Evolutionary conservation across 768 basidiomycete species (phyloP).

Genomic region (Mycena floridula): DNA sequence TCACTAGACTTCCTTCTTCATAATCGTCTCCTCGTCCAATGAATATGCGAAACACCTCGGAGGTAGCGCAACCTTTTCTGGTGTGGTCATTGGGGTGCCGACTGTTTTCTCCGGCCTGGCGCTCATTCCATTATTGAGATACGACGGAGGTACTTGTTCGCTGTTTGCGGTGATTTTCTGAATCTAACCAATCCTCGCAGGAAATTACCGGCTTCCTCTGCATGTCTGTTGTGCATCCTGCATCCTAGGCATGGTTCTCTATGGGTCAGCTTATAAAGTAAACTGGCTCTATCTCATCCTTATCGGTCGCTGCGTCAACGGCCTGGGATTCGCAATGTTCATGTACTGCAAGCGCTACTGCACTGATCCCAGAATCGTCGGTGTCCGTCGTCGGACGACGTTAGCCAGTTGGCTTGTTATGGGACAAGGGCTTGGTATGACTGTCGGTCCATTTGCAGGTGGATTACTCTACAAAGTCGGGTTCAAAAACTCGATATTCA

Average conservation of each 20-base stretch:
- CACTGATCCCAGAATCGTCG: constrained; percentile 64
- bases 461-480: constrained; percentile 59
- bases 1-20: constrained; percentile 57
- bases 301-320: constrained; percentile 60
- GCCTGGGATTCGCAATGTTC: constrained; percentile 54
- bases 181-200: constrained; percentile 31
- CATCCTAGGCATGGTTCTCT: constrained; percentile 52
- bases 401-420: constrained; percentile 59
- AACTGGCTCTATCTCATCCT: constrained; percentile 65
- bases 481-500: constrained; percentile 50
- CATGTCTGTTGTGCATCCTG: constrained; percentile 47
- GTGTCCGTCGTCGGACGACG: constrained; percentile 54
- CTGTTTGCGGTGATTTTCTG: not conserved
- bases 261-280: constrained; percentile 53
- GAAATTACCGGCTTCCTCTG: constrained; percentile 48
- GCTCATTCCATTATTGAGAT: constrained; percentile 48
- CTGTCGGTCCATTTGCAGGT: constrained; percentile 57
- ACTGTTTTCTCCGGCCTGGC: constrained; percentile 53
- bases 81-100: constrained; percentile 60
- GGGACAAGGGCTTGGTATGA: constrained; percentile 57
- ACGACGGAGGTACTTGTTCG: constrained; percentile 41
- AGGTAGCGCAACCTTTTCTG: constrained; percentile 65
- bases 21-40: constrained; percentile 62
- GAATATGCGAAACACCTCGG: constrained; percentile 57
- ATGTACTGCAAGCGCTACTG: constrained; percentile 70